A percentile compares a stretch with the other conserved stretches of the same genome.
phyloP scores from a whole-genome alignment of 805 yeast species.

The Yarrowia hollandica region DNA sequence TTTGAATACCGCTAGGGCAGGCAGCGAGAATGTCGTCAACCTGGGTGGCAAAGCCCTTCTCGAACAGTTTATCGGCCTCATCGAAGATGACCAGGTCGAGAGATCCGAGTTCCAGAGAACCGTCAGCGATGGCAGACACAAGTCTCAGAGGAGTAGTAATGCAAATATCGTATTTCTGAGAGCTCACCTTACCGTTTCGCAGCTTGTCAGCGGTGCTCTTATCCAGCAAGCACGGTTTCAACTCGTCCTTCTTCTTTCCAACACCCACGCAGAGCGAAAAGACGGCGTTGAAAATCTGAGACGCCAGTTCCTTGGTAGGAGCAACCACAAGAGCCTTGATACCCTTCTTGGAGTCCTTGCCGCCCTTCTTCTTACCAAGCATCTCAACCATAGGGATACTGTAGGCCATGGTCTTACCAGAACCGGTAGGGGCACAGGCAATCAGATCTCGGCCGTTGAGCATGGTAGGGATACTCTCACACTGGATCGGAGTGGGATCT shows the following conservation, averaged over 20 bases:
- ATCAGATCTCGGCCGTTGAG: slow-evolving; percentile 71
- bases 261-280: slow-evolving; percentile 46
- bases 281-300: slow-evolving; percentile 75
- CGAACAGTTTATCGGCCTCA: slow-evolving; percentile 94
- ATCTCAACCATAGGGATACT: slow-evolving; percentile 76
- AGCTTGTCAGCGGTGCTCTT: slow-evolving; percentile 60
- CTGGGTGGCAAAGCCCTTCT: slow-evolving; percentile 83
- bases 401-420: slow-evolving; percentile 94
- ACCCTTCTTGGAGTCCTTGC: slow-evolving; percentile 46
- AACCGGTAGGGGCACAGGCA: slow-evolving; percentile 98
- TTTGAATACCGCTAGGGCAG: slow-evolving; percentile 53
- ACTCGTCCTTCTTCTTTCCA: slow-evolving; percentile 45
- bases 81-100: slow-evolving; percentile 84
- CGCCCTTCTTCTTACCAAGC: slow-evolving; percentile 36
- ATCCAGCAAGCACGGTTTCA: slow-evolving; percentile 59
- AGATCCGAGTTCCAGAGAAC: slow-evolving; percentile 56
- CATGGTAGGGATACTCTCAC: slow-evolving; percentile 80
- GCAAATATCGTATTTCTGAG: slow-evolving; percentile 63
- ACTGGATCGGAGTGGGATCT: slow-evolving; percentile 90
- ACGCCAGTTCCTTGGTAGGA: slow-evolving; percentile 93
- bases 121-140: slow-evolving; percentile 70
- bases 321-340: slow-evolving; percentile 78
- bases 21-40: slow-evolving; percentile 77
- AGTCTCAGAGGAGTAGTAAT: slow-evolving; percentile 88
- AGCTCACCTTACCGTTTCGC: slow-evolving; percentile 50